Percentiles rank a stretch among this genome's conserved stretches.
These are phyloP conservation scores for Pilobolus umbonatus DNA, from an alignment of 192 early-diverging fungal genomes.

Conservation along the genomic window DNA sequence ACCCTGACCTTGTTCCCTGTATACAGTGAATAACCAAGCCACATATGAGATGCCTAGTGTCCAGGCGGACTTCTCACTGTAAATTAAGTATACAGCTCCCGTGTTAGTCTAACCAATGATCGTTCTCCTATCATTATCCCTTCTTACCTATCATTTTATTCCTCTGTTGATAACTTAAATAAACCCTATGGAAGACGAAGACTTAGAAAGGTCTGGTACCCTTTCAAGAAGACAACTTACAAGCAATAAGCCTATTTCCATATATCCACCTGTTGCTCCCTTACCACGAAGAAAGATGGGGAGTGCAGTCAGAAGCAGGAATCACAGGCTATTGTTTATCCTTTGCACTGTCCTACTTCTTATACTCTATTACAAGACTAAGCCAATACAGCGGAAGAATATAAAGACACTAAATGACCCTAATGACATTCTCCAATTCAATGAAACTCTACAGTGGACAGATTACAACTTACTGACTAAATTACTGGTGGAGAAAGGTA, in stretches of 20 bases:
- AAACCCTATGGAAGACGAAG: slow-evolving; percentile 4
- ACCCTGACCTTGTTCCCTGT: too few relatives aligned
- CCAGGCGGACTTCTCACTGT: too few relatives aligned
- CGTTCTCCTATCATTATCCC: too few relatives aligned
- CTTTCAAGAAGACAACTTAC: slow-evolving; percentile 11
- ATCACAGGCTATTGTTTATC: not conserved
- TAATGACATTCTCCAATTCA: not conserved
- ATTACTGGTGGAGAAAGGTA: slow-evolving; percentile 1
- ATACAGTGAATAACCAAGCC: too few relatives aligned
- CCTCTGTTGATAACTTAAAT: too few relatives aligned
- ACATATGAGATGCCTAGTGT: too few relatives aligned
- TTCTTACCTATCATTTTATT: too few relatives aligned
- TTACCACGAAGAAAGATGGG: not conserved
- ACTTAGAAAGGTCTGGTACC: slow-evolving; percentile 16
- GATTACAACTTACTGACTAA: slow-evolving; percentile 6
- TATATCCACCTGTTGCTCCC: not conserved
- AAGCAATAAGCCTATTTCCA: not conserved
- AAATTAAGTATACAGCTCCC: too few relatives aligned
- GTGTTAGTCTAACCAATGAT: too few relatives aligned
- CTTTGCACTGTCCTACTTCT: not conserved
- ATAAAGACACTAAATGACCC: not conserved
- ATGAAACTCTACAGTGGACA: slow-evolving; percentile 1
- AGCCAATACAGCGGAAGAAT: not conserved
- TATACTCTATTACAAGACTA: not conserved
- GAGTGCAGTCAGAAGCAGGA: not conserved